Conservation (phyloP, 805 yeast species). For the Nakazawaea ambrosiae region DNA sequence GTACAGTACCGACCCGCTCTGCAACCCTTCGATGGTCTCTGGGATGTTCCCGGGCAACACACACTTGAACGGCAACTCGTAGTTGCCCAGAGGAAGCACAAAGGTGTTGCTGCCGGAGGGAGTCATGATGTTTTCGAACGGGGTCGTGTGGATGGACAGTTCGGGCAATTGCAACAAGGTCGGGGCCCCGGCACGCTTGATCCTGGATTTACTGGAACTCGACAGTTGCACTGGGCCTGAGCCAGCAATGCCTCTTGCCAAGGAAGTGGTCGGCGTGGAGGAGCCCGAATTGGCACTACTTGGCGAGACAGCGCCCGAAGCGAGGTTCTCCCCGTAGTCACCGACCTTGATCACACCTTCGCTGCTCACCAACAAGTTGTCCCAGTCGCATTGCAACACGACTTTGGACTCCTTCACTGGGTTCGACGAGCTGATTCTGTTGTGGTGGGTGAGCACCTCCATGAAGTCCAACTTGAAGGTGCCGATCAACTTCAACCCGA, state of each 20-base stretch:
- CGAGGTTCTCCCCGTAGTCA: conserved; percentile 31
- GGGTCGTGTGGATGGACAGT: conserved; percentile 15
- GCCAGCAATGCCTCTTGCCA: conserved; percentile 1
- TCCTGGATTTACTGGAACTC: conserved; percentile 1
- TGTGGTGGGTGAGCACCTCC: conserved; percentile 23
- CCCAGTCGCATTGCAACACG: conserved; percentile 39
- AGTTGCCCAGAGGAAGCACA: conserved; percentile 44
- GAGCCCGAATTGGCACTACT: not conserved
- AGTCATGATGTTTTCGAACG: conserved; percentile 24
- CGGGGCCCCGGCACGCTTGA: conserved; percentile 12
- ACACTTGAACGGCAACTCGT: conserved; percentile 39
- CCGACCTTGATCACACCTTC: conserved; percentile 34
- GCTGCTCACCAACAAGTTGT: conserved; percentile 33
- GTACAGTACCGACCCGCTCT: conserved; percentile 34
- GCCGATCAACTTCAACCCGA: conserved; percentile 34
- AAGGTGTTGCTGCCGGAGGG: conserved; percentile 26
- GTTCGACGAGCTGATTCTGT: conserved; percentile 21
- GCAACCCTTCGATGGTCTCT: conserved; percentile 45
- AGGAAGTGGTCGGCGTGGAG: conserved; percentile 1
- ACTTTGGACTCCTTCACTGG: conserved; percentile 32
- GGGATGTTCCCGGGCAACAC: conserved; percentile 38
- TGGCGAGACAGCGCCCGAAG: conserved; percentile 2
- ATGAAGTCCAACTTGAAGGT: conserved; percentile 35
- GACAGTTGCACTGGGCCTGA: not conserved
- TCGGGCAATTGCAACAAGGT: conserved; percentile 10